Evolutionary conservation across 2,329 filamentous ascomycete species (phyloP), one percentile per base, ranked within the genome.

Genomic region (Phyllachora maydis): DNA sequence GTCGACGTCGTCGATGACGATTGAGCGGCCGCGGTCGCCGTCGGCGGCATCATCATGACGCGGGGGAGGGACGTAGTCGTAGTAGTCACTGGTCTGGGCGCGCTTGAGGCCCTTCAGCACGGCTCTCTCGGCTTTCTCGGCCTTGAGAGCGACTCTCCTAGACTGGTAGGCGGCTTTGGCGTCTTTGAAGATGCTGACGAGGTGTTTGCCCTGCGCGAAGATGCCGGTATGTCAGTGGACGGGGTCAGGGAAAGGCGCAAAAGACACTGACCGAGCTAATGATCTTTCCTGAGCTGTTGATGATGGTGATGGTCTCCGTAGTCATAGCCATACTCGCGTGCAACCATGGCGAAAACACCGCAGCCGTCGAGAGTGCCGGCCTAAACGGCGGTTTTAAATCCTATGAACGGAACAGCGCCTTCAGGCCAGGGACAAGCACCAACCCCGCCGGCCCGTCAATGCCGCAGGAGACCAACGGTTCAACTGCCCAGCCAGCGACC

Each of bases 171-270:
- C 77, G 25, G 72, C 68, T 43, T 79, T 81, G 32, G 83, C 85
- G 43, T 93, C 82, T 45, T 81, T 91, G 59, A 91, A 90, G 41
- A 93, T 74, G 42, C 70, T 73, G 40, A 90, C 65, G 13, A 95
- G 57, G 37, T 92, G 78, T 51, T 90, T 92, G 41, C 81, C 81
- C 81, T 90, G 40, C 28, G 17, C 15, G 2, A n/a, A n/a, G 25
- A 19, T 8, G 24, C 16, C 21, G 22, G 32, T 14, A 34, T 11
- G 11, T 26, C 14, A 11, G 16, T 12, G 6, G 14, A n/a, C n/a
- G n/a, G n/a, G n/a, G n/a, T n/a, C n/a, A n/a, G n/a, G n/a, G n/a
- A n/a, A n/a, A n/a, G n/a, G n/a, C n/a, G n/a, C 24, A 9, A 12
- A 11, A 14, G 22, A 17, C 21, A 57, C 73, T 46, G 59, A 83